phyloP scores from a whole-genome alignment of 2,329 filamentous ascomycete species.

The Leptographium procerum region DNA sequence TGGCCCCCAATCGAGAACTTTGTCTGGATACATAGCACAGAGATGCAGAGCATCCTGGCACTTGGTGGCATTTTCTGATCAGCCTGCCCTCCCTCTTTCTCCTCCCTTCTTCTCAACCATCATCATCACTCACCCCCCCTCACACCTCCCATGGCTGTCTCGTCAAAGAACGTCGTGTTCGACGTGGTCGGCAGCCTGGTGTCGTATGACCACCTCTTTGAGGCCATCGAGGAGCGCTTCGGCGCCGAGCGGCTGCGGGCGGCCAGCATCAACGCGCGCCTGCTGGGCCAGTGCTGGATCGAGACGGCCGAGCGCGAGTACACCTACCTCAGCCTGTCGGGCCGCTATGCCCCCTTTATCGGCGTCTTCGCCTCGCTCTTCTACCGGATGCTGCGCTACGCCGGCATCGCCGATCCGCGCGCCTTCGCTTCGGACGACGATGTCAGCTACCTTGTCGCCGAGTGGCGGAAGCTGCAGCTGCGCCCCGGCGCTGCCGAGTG shows the following conservation, averaged over 20 bases:
- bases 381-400: conserved; percentile 29
- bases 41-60: no score
- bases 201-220: conserved; percentile 28
- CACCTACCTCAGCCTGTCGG: conserved; percentile 31
- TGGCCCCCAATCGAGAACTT: no score
- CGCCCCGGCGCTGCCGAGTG: conserved; percentile 26
- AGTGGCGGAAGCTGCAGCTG: conserved; percentile 21
- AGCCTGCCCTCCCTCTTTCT: background rate
- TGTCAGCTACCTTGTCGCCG: conserved; percentile 21
- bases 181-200: conserved; percentile 38
- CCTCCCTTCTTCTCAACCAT: background rate
- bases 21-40: no score
- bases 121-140: background rate
- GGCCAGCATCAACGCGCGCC: conserved; percentile 23
- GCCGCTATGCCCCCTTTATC: conserved; percentile 26
- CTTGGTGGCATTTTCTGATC: no score
- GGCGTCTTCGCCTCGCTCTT: conserved; percentile 28
- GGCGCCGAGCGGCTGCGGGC: conserved; percentile 22
- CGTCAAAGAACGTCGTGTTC: conserved; percentile 28
- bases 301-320: conserved; percentile 33
- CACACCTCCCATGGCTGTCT: background rate
- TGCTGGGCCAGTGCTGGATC: conserved; percentile 32
- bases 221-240: conserved; percentile 25
- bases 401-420: conserved; percentile 27
- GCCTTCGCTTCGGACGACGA: conserved; percentile 28